A percentile compares a stretch with the other conserved stretches of the same genome.
These are phyloP conservation scores for Yamadazyma tumulicola DNA, from an alignment of 805 yeast genomes.

Conservation along the genomic window DNA sequence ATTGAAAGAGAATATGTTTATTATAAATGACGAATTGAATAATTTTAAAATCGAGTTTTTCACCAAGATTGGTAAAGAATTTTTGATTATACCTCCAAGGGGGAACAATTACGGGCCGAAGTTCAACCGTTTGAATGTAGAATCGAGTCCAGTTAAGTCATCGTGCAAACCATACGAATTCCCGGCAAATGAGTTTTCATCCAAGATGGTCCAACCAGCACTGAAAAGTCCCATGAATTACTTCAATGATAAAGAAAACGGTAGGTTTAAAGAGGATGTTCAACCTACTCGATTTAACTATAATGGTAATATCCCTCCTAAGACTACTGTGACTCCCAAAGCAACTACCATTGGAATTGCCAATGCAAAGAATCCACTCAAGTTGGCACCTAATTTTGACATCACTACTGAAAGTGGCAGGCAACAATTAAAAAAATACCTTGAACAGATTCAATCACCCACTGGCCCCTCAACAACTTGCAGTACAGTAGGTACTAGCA, in stretches of 20 bases:
- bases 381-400: conserved; percentile 18
- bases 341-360: background rate
- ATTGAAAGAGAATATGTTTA: conserved; percentile 5
- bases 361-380: background rate
- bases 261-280: too few species aligned
- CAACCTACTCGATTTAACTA: background rate
- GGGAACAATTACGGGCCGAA: background rate
- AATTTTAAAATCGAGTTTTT: conserved; percentile 10
- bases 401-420: conserved; percentile 27
- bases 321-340: background rate
- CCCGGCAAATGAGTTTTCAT: too few species aligned
- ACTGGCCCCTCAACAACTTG: background rate
- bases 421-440: conserved; percentile 20
- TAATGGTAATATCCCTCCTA: background rate
- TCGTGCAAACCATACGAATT: background rate
- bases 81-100: conserved; percentile 8
- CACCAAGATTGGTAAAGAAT: conserved; percentile 5
- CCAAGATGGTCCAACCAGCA: background rate
- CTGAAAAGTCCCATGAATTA: background rate
- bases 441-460: conserved; percentile 2
- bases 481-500: background rate
- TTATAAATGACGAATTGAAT: conserved; percentile 7
- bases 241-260: background rate
- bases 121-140: background rate
- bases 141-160: background rate